These are phyloP conservation scores for Starmerella bacillaris DNA, from an alignment of 805 yeast species.

Conservation along the genomic window DNA sequence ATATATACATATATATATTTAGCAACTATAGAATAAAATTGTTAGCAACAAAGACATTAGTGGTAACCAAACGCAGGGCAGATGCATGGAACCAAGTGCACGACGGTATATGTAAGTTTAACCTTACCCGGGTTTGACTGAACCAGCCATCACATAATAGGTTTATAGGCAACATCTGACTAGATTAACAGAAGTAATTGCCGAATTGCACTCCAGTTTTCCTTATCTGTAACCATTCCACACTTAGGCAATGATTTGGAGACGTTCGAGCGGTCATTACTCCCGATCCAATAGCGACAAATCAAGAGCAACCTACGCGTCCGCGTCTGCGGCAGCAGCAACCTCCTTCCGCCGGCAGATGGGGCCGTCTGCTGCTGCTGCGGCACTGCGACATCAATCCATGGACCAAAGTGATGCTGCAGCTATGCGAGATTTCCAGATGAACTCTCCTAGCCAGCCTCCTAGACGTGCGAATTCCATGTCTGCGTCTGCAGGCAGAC, in stretches of 20 bases:
- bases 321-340: constrained; percentile 48
- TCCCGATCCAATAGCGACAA: constrained; percentile 16
- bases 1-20: too few relatives aligned
- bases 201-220: not conserved
- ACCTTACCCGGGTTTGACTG: not conserved
- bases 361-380: constrained; percentile 23
- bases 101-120: too few relatives aligned
- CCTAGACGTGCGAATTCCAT: constrained; percentile 16
- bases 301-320: constrained; percentile 25
- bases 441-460: constrained; percentile 1
- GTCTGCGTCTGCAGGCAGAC: constrained; percentile 5
- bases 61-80: too few relatives aligned
- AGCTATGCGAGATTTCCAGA: constrained; percentile 15
- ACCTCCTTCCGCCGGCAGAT: constrained; percentile 14
- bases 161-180: not conserved
- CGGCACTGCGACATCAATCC: constrained; percentile 23
- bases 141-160: not conserved
- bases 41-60: too few relatives aligned
- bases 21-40: too few relatives aligned
- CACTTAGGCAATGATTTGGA: constrained; percentile 8
- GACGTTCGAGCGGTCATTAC: constrained; percentile 16
- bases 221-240: not conserved
- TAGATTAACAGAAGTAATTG: too few relatives aligned
- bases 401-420: constrained; percentile 16
- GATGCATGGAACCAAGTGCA: too few relatives aligned